Evolutionary conservation across 257 asterid genomes (phyloP).

Genomic region (Rubia yunnanensis): DNA sequence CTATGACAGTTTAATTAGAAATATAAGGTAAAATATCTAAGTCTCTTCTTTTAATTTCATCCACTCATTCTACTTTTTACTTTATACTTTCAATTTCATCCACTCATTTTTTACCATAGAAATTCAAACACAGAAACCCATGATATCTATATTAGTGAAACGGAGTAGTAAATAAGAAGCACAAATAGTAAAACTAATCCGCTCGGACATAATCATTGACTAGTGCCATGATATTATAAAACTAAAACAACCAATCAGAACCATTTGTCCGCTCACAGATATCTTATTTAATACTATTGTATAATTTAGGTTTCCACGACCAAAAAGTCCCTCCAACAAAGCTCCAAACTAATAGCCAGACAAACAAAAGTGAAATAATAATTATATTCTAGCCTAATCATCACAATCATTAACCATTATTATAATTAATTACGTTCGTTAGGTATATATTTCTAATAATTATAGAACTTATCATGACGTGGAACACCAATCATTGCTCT

Average conservation of each 20-base stretch:
- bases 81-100: no score
- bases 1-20: no score
- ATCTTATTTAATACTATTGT: neutral
- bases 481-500: conserved; percentile 1
- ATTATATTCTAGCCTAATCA: neutral
- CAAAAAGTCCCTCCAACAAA: neutral
- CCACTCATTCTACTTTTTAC: no score
- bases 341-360: neutral
- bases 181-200: neutral
- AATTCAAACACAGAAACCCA: no score
- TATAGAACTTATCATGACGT: conserved; percentile 6
- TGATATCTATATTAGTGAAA: no score
- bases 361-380: neutral
- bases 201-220: neutral
- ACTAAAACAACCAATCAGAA: neutral
- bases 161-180: neutral
- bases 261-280: neutral
- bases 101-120: no score
- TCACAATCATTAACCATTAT: conserved; percentile 7
- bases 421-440: conserved; percentile 9
- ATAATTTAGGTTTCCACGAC: neutral
- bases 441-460: neutral
- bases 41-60: no score
- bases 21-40: no score
- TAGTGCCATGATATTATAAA: neutral